phyloP scores from a whole-genome alignment of 179 eudicot genomes.

The Sideroxylon spinosum region DNA sequence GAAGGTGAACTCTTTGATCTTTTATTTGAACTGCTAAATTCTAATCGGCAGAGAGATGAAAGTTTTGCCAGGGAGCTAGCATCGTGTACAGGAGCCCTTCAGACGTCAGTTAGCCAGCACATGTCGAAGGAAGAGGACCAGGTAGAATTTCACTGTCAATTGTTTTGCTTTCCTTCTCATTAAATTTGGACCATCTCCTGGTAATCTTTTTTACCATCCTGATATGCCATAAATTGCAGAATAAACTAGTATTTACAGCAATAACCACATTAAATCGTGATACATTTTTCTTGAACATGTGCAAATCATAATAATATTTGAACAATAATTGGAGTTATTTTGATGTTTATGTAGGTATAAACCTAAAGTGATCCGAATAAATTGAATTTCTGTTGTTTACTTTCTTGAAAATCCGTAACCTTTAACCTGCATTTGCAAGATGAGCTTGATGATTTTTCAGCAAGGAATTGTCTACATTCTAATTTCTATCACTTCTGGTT shows the following conservation, averaged over 20 bases:
- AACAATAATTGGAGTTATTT: background rate
- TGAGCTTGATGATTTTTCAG: background rate
- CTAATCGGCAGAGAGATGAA: slow-evolving; percentile 58
- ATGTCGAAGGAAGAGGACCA: slow-evolving; percentile 98
- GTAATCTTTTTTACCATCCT: background rate
- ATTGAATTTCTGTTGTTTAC: background rate
- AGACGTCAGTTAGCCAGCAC: slow-evolving; percentile 89
- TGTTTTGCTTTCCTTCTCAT: background rate
- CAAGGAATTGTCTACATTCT: background rate
- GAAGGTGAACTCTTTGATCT: slow-evolving; percentile 85
- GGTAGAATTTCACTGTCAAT: slow-evolving; percentile 32
- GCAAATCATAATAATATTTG: background rate
- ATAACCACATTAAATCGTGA: background rate
- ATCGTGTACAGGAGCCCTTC: slow-evolving; percentile 84
- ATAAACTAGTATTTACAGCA: background rate
- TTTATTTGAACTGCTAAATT: slow-evolving; percentile 59
- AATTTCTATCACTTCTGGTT: background rate
- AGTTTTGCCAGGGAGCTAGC: slow-evolving; percentile 77
- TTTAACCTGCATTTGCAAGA: background rate
- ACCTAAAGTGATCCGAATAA: background rate
- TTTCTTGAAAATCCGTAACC: background rate
- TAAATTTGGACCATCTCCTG: background rate
- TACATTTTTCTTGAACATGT: background rate
- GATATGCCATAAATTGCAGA: background rate
- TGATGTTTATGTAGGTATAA: background rate